These are phyloP conservation scores for Raffaelea albimanens DNA, from an alignment of 2,329 filamentous ascomycete genomes.

Conservation along the genomic window DNA sequence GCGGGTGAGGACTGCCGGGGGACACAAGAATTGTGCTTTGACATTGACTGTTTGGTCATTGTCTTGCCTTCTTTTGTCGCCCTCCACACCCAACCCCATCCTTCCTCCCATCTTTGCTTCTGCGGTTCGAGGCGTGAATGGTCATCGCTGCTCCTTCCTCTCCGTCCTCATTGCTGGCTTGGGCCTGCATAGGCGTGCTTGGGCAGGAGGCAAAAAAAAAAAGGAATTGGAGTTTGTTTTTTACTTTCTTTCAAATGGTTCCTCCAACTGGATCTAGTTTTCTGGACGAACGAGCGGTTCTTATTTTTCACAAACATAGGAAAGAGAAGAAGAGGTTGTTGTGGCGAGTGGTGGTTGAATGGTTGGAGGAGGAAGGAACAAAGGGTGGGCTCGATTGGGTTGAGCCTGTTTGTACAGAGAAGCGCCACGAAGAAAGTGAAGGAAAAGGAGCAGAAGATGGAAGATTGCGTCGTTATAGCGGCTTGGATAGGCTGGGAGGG, in stretches of 20 bases:
- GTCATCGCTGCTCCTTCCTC: not conserved
- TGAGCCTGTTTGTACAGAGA: no score
- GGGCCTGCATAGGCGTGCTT: not conserved
- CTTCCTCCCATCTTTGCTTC: not conserved
- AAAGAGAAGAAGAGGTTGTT: not conserved
- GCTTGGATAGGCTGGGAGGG: not conserved
- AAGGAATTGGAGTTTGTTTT: constrained; percentile 3
- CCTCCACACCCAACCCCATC: not conserved
- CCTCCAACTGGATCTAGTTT: constrained; percentile 1
- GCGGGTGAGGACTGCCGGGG: no score
- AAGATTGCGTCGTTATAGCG: no score
- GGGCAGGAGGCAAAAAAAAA: not conserved
- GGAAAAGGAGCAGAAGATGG: no score
- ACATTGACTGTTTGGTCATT: not conserved
- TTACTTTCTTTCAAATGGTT: no score
- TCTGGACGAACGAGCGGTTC: constrained; percentile 1
- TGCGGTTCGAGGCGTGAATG: not conserved
- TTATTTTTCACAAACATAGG: no score
- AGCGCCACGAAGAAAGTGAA: no score
- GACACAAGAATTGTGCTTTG: no score
- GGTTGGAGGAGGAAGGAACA: not conserved
- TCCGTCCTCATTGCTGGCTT: not conserved
- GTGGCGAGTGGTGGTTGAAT: no score
- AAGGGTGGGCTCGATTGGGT: no score
- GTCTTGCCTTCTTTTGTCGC: not conserved